Base-by-base conservation (phyloP, 176 grass and related monocot species). In the Phoenix roebelenii region DNA sequence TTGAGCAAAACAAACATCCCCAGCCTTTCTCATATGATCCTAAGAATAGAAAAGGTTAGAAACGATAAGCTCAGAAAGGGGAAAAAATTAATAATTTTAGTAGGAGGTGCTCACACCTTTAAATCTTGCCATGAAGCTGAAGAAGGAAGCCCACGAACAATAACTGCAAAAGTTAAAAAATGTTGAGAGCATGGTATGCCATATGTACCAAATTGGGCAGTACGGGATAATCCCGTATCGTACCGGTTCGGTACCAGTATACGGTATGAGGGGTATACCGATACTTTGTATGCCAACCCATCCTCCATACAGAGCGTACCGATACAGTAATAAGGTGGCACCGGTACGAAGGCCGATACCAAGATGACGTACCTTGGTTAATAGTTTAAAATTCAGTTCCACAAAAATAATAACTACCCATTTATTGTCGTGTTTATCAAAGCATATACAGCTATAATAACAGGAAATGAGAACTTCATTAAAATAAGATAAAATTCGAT, bases 11-110 rank as follows among this genome's bases (percentile, higher is more conserved):
- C 66, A 68, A n/a, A 68, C 66, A 23, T 68, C 66, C 20, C 66
- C 66, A 48, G 53, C 66, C 15, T 49, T 68, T 52, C 66, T 68
- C 66, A 68, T 68, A 57, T 68, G 66, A 68, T 68, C 66, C 66
- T 68, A 28, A 18, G 12, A 66, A 25, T 25, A 16, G 12, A 35
- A 68, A 15, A 16, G 4, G 53, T 57, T 16, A 56, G 29, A 68
- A n/a, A 4, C 35, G 1, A 44, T 9, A 3, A 44, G 35, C 35
- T 44, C 18, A 23, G 5, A 56, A 48, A 56, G 23, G 32, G 23
- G 54, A 23, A 68, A 57, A 17, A 23, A 23, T 16, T 22, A 44
- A 68, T 10, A 48, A 57, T 57, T 5, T 48, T 30, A 15, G 12
- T 3, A 50, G 9, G 15, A 14, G 18, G 24, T 54, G 52, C 22